Evolutionary conservation across 768 basidiomycete genomes (phyloP), one percentile per base, ranked within the genome.

Genomic region (Lentinula sp.): DNA sequence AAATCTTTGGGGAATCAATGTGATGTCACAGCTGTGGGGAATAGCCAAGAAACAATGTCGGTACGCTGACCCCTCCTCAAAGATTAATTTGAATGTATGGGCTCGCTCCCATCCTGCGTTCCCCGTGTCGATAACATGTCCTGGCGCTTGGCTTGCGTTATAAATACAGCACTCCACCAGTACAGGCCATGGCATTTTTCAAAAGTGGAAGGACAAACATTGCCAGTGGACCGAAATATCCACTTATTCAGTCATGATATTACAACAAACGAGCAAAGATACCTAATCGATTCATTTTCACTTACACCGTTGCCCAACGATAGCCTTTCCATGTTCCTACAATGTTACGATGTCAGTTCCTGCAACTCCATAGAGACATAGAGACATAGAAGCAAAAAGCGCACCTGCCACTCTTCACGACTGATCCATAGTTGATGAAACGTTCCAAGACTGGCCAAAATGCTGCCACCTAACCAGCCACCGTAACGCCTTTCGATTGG

Each of bases 371-470:
- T 41, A 32, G 32, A 35, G 32, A 57, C 28, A 39, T 41, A 32
- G 32, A 35, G 32, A 57, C 49, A 56, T 16, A 45, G 20, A 61
- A 18, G 42, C 52, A 28, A 28, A 62, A 60, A 51, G 71, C 85
- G 46, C 62, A 91, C 93, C 83, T 91, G 85, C 88, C 92, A 95
- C 68, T 96, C 94, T 72, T 95, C 93, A 68, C 80, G 85, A 73
- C 92, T 93, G 69, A 96, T 94, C 94, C 94, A 95, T 54, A 95
- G 77, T 66, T 96, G 96, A 71, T 99, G 97, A 82, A 98, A 99
- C 15, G 95, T 98, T 23, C 97, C 97, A 68, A 98, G 75, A 69
- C 91, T 94, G 0, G 91, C 95, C 51, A 98, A 79, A 67, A 98
- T 96, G 65, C 91, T 94, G 33, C 96, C 97, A 10, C 97, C 97